phyloP scores from a whole-genome alignment of 1,139 yeast genomes.

The Geotrichum restrictum region DNA sequence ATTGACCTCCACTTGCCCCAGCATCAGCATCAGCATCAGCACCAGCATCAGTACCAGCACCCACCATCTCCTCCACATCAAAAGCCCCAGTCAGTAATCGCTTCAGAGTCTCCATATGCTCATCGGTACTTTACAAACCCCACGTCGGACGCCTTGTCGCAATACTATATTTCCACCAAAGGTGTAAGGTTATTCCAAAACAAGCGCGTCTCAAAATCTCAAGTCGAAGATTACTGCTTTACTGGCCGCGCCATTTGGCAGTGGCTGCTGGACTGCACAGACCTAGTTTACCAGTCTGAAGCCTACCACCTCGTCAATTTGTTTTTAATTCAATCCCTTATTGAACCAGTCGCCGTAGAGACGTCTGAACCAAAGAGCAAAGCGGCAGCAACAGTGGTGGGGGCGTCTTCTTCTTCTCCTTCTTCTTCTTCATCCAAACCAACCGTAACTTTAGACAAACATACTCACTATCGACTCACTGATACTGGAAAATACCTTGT shows the following conservation, averaged over 20 bases:
- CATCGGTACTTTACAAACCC: constrained; percentile 85
- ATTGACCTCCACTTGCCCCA: not conserved
- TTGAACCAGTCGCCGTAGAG: constrained; percentile 36
- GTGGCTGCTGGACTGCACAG: constrained; percentile 90
- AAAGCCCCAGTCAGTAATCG: too few relatives aligned
- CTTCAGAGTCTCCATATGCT: constrained; percentile 63
- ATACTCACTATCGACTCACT: constrained; percentile 26
- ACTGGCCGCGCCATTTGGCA: constrained; percentile 78
- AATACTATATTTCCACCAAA: constrained; percentile 64
- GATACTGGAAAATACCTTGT: constrained; percentile 22
- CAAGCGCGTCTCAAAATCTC: constrained; percentile 34
- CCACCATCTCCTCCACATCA: too few relatives aligned
- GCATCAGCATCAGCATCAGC: not conserved
- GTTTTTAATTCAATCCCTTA: constrained; percentile 50
- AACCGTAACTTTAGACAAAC: constrained; percentile 14
- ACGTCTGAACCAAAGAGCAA: constrained; percentile 5
- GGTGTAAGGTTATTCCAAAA: constrained; percentile 62
- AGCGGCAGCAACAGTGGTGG: not conserved
- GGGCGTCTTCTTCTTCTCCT: too few relatives aligned
- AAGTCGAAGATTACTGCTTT: constrained; percentile 42
- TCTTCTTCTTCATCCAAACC: not conserved
- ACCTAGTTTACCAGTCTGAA: constrained; percentile 54
- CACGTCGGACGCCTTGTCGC: constrained; percentile 75
- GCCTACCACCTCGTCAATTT: constrained; percentile 59
- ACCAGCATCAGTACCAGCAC: too few relatives aligned